Base-by-base conservation (phyloP, 345 rosid genomes). In the Eucalyptus curtisii region DNA sequence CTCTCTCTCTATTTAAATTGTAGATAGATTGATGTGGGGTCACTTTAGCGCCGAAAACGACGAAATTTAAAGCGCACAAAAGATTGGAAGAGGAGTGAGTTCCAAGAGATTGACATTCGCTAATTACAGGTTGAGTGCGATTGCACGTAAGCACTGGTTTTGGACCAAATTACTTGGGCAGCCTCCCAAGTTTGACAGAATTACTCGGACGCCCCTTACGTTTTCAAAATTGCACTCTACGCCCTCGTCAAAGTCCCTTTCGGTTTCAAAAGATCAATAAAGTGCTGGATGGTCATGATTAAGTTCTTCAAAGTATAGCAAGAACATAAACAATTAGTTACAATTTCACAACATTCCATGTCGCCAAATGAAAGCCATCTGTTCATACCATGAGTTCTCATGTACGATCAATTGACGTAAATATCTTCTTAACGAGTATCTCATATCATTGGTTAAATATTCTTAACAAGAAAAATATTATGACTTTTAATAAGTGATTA, bases 401-500 rank as follows among this genome's bases (percentile, higher is more conserved):
- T n/a, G n/a, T n/a, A n/a, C n/a, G n/a, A n/a, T n/a, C n/a, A n/a
- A n/a, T 16, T 1, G 4, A 25, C 4, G 1, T 59, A 59, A 59
- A 5, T 11, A 25, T 0, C 7, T 59, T 59, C 15, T 25, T 11
- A 61, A 0, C 0, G 14, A 61, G 31, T 30, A 27, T 3, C n/a
- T 2, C 3, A 0, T 0, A 59, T 3, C 4, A 64, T 64, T 3
- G 7, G 10, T n/a, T n/a, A 30, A 14, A 13, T 6, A 13, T 66
- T 15, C 10, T 66, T 64, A 13, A 30, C 2, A 31, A 66, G 5
- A 16, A 7, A 7, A 31, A 15, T 66, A 66, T 66, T 8, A 31
- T 66, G 6, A 15, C 31, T 68, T 68, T 15, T 37, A 68, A 68
- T 31, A 8, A 12, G 31, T 68, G 22, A 68, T 8, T 68, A 15